phyloP scores from a whole-genome alignment of 2,329 filamentous ascomycete species.

The Alternaria postmessia region DNA sequence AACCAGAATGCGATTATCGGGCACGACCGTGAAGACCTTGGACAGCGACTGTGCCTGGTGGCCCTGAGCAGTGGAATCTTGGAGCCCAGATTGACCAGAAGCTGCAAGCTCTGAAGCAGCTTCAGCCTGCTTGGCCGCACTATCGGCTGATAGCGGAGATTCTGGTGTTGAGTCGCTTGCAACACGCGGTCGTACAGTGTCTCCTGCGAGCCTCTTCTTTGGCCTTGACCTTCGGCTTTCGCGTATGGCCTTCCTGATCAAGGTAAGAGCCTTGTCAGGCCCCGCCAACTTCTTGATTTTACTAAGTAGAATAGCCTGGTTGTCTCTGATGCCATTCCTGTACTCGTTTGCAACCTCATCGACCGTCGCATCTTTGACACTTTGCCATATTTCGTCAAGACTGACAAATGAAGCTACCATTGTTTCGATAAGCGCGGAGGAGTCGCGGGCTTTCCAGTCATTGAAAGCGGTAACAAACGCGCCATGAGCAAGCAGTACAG shows the following conservation, averaged over 20 bases:
- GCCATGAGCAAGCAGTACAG: constrained; percentile 73
- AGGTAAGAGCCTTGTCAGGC: constrained; percentile 71
- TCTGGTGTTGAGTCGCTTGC: constrained; percentile 56
- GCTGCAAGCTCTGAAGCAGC: constrained; percentile 44
- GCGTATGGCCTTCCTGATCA: constrained; percentile 77
- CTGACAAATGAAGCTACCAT: constrained; percentile 90
- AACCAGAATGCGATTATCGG: constrained; percentile 76
- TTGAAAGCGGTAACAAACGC: constrained; percentile 82
- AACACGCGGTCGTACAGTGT: constrained; percentile 72
- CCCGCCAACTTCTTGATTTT: constrained; percentile 81
- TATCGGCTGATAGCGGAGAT: constrained; percentile 37
- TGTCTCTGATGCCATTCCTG: constrained; percentile 79
- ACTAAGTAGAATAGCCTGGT: constrained; percentile 80
- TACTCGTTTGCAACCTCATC: constrained; percentile 79
- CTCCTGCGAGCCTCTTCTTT: constrained; percentile 71
- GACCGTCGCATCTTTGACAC: constrained; percentile 79
- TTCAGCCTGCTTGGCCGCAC: constrained; percentile 48
- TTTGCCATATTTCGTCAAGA: constrained; percentile 83
- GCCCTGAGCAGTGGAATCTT: constrained; percentile 32
- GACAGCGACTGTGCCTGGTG: constrained; percentile 56
- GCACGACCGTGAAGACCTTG: constrained; percentile 68
- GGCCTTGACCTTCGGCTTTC: constrained; percentile 72
- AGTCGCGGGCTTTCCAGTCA: constrained; percentile 83
- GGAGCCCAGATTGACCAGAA: constrained; percentile 22
- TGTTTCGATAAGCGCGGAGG: constrained; percentile 77